A percentile compares a stretch with the other conserved stretches of the same genome.
Evolutionary conservation across 345 rosid genomes (phyloP).

Genomic region (Eucalyptus pauciflora): DNA sequence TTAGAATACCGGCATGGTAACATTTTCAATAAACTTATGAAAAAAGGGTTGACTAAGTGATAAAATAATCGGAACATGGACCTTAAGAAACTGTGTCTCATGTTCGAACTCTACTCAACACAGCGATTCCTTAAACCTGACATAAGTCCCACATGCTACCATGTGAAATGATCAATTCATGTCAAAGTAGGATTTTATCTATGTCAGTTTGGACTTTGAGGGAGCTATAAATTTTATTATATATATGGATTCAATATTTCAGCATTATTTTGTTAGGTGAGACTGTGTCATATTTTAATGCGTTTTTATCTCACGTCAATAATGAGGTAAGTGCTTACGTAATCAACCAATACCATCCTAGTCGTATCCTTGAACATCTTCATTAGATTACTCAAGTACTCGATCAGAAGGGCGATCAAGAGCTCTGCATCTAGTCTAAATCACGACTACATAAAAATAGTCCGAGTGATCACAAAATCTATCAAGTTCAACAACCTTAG

Average conservation of each 20-base stretch:
- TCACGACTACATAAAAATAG: not conserved
- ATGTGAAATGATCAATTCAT: not conserved
- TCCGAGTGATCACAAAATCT: not conserved
- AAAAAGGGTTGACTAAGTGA: not conserved
- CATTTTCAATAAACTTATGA: not conserved
- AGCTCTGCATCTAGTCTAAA: not conserved
- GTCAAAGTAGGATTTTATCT: not conserved
- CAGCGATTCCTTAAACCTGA: not conserved
- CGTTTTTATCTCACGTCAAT: not conserved
- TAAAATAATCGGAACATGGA: not conserved
- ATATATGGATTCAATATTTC: not conserved
- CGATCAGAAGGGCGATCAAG: not conserved
- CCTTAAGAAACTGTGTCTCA: not conserved
- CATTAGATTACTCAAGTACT: not conserved
- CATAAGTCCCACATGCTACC: not conserved
- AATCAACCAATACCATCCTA: not conserved
- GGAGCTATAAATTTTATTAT: not conserved
- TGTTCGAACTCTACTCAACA: not conserved
- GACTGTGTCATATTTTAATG: not conserved
- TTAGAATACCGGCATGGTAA: not conserved
- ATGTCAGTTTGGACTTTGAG: not conserved
- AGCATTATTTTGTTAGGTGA: not conserved
- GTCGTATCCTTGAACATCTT: not conserved
- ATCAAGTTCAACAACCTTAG: not conserved
- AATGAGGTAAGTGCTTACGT: not conserved